Conservation (phyloP, 2,329 filamentous ascomycete species). For the Coccinonectria pachysandricola region DNA sequence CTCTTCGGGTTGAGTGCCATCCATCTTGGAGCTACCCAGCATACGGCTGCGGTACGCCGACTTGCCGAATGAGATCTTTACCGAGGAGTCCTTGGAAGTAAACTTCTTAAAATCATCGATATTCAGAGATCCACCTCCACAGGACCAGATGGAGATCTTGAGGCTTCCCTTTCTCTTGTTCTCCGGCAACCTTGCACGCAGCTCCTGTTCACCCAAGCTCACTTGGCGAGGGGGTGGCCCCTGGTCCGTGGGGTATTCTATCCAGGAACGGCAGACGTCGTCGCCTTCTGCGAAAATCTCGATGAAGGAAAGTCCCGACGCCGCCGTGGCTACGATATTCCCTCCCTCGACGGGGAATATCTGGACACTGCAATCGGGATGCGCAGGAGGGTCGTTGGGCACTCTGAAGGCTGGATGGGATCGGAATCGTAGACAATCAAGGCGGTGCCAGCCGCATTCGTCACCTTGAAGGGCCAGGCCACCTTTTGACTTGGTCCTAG, state of each 20-base stretch:
- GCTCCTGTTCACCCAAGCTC: slow-evolving; percentile 61
- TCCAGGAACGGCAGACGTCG: slow-evolving; percentile 66
- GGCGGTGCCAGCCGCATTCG: slow-evolving; percentile 84
- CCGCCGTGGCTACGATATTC: slow-evolving; percentile 65
- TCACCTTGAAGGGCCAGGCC: slow-evolving; percentile 64
- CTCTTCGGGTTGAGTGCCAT: slow-evolving; percentile 60
- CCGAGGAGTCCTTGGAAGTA: slow-evolving; percentile 57
- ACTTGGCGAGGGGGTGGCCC: slow-evolving; percentile 60
- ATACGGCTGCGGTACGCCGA: slow-evolving; percentile 66
- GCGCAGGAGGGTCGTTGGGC: slow-evolving; percentile 58
- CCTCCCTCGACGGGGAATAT: slow-evolving; percentile 76
- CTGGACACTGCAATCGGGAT: slow-evolving; percentile 66
- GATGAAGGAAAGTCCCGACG: slow-evolving; percentile 73
- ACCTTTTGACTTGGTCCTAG: slow-evolving; percentile 74
- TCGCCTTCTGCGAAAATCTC: slow-evolving; percentile 78
- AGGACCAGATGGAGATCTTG: slow-evolving; percentile 64
- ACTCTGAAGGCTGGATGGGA: slow-evolving; percentile 84
- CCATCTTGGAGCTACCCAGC: slow-evolving; percentile 61
- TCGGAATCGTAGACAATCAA: slow-evolving; percentile 81
- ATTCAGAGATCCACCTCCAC: slow-evolving; percentile 61
- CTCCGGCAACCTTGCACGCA: slow-evolving; percentile 62
- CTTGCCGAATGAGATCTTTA: slow-evolving; percentile 63
- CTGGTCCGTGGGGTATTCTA: slow-evolving; percentile 63
- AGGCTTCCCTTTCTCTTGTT: slow-evolving; percentile 62
- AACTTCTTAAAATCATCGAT: slow-evolving; percentile 68